These are phyloP conservation scores for Sonneratia caseolaris DNA, from an alignment of 345 rosid genomes.

Conservation along the genomic window DNA sequence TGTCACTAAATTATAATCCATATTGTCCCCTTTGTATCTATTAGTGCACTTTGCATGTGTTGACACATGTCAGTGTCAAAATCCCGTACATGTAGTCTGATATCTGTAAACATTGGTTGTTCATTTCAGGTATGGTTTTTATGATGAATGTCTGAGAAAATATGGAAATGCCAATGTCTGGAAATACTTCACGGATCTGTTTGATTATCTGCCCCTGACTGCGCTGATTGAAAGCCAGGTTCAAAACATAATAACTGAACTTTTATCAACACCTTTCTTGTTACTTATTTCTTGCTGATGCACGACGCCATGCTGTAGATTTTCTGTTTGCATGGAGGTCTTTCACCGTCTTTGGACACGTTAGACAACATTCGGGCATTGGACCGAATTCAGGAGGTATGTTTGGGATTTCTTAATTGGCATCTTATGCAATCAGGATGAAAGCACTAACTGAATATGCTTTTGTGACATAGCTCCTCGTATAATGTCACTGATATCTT, in stretches of 20 bases:
- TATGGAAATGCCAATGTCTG: conserved; percentile 96
- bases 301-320: conserved; percentile 26
- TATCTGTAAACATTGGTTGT: not conserved
- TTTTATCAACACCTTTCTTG: not conserved
- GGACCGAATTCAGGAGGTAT: conserved; percentile 95
- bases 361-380: conserved; percentile 82
- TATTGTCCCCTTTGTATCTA: not conserved
- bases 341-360: conserved; percentile 89
- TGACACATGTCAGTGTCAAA: not conserved
- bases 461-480: not conserved
- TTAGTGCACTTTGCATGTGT: not conserved
- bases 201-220: conserved; percentile 84
- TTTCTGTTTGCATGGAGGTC: conserved; percentile 94
- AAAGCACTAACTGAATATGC: not conserved
- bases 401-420: not conserved
- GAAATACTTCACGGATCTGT: conserved; percentile 86
- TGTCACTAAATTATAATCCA: not conserved
- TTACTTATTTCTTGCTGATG: not conserved
- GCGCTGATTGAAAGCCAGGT: conserved; percentile 98
- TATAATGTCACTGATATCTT: not conserved
- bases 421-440: not conserved
- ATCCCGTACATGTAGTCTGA: not conserved
- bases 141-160: conserved; percentile 90
- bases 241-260: not conserved
- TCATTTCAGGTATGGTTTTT: conserved; percentile 80